A percentile compares a stretch with the other conserved stretches of the same genome.
These are phyloP conservation scores for Plantago lanceolata DNA, from an alignment of 305 asterid species.

Conservation along the genomic window DNA sequence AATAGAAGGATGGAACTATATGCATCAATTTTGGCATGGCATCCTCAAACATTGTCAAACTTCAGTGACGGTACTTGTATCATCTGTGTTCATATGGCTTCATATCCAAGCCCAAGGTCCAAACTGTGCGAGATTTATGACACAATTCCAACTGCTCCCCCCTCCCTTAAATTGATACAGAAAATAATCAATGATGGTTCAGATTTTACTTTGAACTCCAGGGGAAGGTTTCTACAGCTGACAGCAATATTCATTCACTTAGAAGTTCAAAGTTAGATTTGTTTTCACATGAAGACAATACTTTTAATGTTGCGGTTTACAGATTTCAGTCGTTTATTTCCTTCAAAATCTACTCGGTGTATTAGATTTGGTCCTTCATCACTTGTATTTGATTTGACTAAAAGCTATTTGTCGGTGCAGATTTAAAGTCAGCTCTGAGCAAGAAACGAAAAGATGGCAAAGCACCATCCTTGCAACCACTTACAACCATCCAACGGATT, in stretches of 20 bases:
- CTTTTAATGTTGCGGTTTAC: no score
- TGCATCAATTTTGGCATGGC: no score
- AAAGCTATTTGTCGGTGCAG: no score
- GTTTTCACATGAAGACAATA: no score
- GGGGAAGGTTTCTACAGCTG: background rate
- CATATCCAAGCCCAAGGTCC: background rate
- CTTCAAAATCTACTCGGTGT: no score
- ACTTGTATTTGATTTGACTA: no score
- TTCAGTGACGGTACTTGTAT: no score
- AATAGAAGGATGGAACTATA: no score
- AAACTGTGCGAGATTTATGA: background rate
- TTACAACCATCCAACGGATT: slow-evolving; percentile 66
- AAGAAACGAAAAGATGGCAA: slow-evolving; percentile 77
- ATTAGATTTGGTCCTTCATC: slow-evolving; percentile 4
- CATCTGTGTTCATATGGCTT: no score
- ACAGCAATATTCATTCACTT: background rate
- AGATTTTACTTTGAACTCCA: background rate
- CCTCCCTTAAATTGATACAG: background rate
- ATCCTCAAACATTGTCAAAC: no score
- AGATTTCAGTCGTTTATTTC: background rate
- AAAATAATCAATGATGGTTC: background rate
- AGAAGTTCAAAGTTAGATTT: background rate
- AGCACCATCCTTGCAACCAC: slow-evolving; percentile 60
- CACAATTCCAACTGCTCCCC: no score
- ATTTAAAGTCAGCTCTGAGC: slow-evolving; percentile 80